Conservation (phyloP, 768 basidiomycete genomes). For the Trametes villosa region DNA sequence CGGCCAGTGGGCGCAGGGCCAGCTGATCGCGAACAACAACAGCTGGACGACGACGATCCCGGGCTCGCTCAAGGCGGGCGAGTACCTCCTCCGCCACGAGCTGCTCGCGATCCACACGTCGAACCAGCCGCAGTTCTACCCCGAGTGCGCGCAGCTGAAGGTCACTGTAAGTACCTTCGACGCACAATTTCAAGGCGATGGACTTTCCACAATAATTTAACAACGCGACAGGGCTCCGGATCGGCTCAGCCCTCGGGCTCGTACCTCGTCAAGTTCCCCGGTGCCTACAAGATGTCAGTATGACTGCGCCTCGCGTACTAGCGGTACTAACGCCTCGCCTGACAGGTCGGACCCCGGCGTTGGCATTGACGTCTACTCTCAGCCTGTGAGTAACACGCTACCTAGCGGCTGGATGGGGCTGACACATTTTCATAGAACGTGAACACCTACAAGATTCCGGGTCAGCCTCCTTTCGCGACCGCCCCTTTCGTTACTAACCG, state of each 20-base stretch:
- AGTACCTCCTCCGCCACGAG: conserved; percentile 38
- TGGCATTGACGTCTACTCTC: conserved; percentile 42
- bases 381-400: neutral
- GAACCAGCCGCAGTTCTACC: conserved; percentile 27
- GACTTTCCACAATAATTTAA: neutral
- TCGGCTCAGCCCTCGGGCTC: conserved; percentile 33
- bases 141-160: conserved; percentile 36
- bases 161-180: conserved; percentile 22
- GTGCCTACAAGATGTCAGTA: conserved; percentile 34
- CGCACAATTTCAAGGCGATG: neutral
- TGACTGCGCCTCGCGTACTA: neutral
- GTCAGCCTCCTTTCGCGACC: conserved; percentile 24
- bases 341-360: conserved; percentile 25
- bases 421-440: neutral
- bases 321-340: neutral
- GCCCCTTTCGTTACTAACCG: neutral
- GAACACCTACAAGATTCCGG: conserved; percentile 47
- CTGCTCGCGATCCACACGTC: conserved; percentile 40
- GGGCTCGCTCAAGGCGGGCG: conserved; percentile 26
- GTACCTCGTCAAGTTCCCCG: conserved; percentile 43
- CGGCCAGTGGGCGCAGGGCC: conserved; percentile 41
- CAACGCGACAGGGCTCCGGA: conserved; percentile 9
- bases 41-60: conserved; percentile 37
- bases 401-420: neutral
- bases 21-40: conserved; percentile 39